Base-by-base conservation (phyloP, 2,329 filamentous ascomycete genomes). In the Aphanoascus verrucosus region DNA sequence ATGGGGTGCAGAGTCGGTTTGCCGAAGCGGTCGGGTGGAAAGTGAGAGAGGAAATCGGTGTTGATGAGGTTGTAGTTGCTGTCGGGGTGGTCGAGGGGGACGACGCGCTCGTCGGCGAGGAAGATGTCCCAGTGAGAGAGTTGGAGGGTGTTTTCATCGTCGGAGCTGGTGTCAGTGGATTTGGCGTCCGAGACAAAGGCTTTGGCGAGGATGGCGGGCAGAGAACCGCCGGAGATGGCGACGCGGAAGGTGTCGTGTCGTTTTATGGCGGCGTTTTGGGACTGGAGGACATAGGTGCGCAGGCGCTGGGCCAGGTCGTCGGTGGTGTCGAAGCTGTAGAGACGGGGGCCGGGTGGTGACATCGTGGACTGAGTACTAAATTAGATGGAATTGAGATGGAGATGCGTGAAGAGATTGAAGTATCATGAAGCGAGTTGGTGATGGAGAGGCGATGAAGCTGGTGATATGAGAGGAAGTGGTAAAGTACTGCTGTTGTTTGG, bases 61-160 rank as follows among this genome's bases (percentile, higher is more conserved):
- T 95, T 93, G 61, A 97, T 74, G 43, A 96, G 81, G 57, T 76
- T 82, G 73, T 96, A 95, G 75, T 97, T 98, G 75, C 89, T 95
- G 74, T 98, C 91, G 60, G 82, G 79, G 72, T 97, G 85, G 69
- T 93, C 84, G 61, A 96, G 83, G 19, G 93, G 86, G 51, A 97
- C 93, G 62, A 88, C 88, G 65, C 93, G 87, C 77, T 98, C 93
- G 68, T 98, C 93, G 66, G 91, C 91, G 71, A 96, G 97, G 78
- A 97, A 98, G 66, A 98, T 88, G 65, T 97, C 87, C 93, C 93
- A 98, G 70, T 87, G 88, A 67, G 78, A 76, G 72, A 94, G 95
- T 63, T 85, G 77, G 61, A 90, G 72, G 3, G 74, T 77, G 65
- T 89, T 86, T 54, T 83, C 73, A 9, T 63, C 59, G 37, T 67